These are phyloP conservation scores for Andrographis paniculata DNA, from an alignment of 305 asterid species.

Conservation along the genomic window DNA sequence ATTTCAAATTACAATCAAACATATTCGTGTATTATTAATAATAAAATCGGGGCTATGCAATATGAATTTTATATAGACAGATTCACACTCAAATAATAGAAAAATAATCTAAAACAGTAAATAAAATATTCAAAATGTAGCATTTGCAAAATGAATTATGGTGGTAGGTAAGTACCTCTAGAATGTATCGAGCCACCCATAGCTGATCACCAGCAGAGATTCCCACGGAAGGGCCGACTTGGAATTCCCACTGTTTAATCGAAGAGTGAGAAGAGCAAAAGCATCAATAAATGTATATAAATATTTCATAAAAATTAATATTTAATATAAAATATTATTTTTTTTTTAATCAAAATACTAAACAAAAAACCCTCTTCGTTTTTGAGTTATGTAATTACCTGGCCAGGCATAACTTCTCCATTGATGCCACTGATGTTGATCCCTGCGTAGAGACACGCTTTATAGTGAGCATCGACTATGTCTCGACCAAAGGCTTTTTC, in stretches of 20 bases:
- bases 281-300: too few species aligned
- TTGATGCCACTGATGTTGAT: conserved; percentile 78
- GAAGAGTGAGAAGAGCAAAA: too few species aligned
- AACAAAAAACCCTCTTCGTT: background rate
- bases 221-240: conserved; percentile 93
- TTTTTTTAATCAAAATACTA: background rate
- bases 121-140: too few species aligned
- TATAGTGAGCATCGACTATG: conserved; percentile 81
- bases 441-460: conserved; percentile 85
- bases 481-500: conserved; percentile 89
- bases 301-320: too few species aligned
- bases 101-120: too few species aligned
- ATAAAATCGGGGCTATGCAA: too few species aligned
- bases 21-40: too few species aligned
- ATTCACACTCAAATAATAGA: too few species aligned
- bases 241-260: conserved; percentile 74
- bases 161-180: background rate
- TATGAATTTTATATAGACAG: too few species aligned
- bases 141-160: too few species aligned
- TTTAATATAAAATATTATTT: too few species aligned
- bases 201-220: conserved; percentile 79
- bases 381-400: conserved; percentile 26
- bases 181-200: conserved; percentile 75
- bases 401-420: conserved; percentile 96
- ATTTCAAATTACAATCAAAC: too few species aligned